Evolutionary conservation across 2,329 filamentous ascomycete species (phyloP).

Genomic region (Pseudogymnoascus sp.): DNA sequence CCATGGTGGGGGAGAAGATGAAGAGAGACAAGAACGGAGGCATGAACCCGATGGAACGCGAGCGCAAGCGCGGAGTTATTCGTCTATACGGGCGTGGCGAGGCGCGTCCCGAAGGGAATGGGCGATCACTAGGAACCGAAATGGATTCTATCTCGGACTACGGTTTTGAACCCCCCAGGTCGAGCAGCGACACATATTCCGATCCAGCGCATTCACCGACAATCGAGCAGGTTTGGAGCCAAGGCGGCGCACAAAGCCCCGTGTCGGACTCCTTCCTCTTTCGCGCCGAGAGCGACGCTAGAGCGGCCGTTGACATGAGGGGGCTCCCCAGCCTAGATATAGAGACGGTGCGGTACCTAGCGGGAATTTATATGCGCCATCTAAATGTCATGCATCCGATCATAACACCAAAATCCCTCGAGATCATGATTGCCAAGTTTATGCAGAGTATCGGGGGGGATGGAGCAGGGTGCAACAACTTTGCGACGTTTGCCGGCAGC

Average conservation of each 20-base stretch:
- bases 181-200: too few species aligned
- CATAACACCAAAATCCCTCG: conserved; percentile 32
- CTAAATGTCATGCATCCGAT: conserved; percentile 60
- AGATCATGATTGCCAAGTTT: too few species aligned
- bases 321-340: not conserved
- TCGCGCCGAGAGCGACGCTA: not conserved
- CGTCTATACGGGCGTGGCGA: too few species aligned
- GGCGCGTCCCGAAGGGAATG: too few species aligned
- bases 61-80: not conserved
- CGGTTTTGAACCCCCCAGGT: too few species aligned
- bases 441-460: too few species aligned
- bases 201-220: too few species aligned
- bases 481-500: not conserved
- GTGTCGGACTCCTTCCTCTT: too few species aligned
- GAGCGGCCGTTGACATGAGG: not conserved
- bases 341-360: not conserved
- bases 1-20: not conserved
- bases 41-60: not conserved
- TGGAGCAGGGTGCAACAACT: conserved; percentile 4
- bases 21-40: not conserved
- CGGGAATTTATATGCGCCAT: conserved; percentile 42
- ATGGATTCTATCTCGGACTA: too few species aligned
- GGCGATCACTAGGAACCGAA: too few species aligned
- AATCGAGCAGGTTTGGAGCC: too few species aligned
- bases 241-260: too few species aligned